Percentiles rank a stretch among this genome's conserved stretches.
Conservation (phyloP, 106 monocot species). For the Xerophyta viscosa region DNA sequence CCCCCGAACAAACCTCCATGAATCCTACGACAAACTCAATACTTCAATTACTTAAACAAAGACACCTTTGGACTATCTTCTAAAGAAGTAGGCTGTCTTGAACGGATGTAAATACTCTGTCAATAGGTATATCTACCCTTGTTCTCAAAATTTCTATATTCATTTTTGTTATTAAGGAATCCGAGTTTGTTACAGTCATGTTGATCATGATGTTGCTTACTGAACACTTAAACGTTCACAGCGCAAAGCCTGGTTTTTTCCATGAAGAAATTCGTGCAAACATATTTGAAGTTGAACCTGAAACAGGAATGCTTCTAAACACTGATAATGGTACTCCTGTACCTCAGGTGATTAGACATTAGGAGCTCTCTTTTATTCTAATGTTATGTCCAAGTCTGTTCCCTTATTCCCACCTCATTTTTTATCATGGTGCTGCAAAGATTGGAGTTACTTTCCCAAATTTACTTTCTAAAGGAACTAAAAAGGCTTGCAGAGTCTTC, state of each 20-base stretch:
- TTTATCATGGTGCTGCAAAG: constrained; percentile 27
- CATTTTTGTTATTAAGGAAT: too few relatives aligned
- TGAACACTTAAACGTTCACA: constrained; percentile 27
- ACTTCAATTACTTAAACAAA: too few relatives aligned
- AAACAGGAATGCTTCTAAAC: constrained; percentile 72
- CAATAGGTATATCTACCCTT: too few relatives aligned
- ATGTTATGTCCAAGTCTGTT: not conserved
- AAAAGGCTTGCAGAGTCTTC: constrained; percentile 67
- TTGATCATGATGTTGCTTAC: too few relatives aligned
- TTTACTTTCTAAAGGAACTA: constrained; percentile 19
- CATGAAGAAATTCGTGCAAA: constrained; percentile 82
- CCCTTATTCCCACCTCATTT: too few relatives aligned
- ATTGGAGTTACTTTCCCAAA: constrained; percentile 58
- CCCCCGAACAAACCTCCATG: too few relatives aligned
- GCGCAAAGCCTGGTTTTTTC: constrained; percentile 87
- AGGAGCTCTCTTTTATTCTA: not conserved
- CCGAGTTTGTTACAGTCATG: too few relatives aligned
- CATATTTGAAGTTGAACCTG: constrained; percentile 66
- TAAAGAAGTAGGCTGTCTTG: too few relatives aligned
- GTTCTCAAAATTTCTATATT: too few relatives aligned
- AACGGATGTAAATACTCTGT: too few relatives aligned
- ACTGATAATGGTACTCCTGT: constrained; percentile 56
- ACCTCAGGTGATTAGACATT: constrained; percentile 52
- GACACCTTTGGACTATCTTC: too few relatives aligned
- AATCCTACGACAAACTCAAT: too few relatives aligned